Evolutionary conservation across 2,329 filamentous ascomycete genomes (phyloP).

Genomic region (Claviceps sorghi): DNA sequence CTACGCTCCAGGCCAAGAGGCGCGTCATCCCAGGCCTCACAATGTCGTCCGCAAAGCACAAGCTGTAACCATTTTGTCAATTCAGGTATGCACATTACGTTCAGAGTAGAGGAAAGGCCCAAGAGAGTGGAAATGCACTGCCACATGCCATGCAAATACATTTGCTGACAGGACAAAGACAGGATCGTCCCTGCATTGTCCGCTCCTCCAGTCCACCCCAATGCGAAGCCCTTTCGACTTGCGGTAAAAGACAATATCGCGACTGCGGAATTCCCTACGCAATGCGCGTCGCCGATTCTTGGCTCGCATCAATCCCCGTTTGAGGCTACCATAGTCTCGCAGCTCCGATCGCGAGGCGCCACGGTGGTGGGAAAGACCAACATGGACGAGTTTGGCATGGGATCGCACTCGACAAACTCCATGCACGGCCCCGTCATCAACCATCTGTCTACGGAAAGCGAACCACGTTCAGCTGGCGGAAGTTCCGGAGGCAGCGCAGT

Average conservation of each 20-base stretch:
- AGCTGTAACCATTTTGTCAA: constrained; percentile 23
- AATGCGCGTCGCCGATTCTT: constrained; percentile 69
- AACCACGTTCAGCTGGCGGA: constrained; percentile 56
- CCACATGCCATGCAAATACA: not conserved
- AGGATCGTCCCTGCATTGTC: constrained; percentile 1
- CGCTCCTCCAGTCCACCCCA: constrained; percentile 9
- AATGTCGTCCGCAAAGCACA: constrained; percentile 15
- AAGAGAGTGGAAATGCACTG: too few species aligned
- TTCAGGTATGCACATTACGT: constrained; percentile 12
- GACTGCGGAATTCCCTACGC: constrained; percentile 51
- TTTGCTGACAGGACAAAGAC: not conserved
- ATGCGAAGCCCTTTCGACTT: constrained; percentile 27
- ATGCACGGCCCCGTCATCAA: constrained; percentile 50
- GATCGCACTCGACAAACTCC: constrained; percentile 65
- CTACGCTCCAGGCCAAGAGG: not conserved
- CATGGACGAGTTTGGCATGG: constrained; percentile 95
- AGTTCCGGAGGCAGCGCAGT: constrained; percentile 91
- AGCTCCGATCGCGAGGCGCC: constrained; percentile 49
- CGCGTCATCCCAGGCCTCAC: constrained; percentile 3
- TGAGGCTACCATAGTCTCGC: constrained; percentile 64
- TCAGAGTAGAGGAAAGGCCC: not conserved
- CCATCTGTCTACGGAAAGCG: constrained; percentile 19
- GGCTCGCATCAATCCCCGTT: constrained; percentile 59
- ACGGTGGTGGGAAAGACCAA: constrained; percentile 68
- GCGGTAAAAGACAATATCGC: constrained; percentile 70